Base-by-base conservation (phyloP, 116 monocot species). In the Phalaenopsis hybrid region DNA sequence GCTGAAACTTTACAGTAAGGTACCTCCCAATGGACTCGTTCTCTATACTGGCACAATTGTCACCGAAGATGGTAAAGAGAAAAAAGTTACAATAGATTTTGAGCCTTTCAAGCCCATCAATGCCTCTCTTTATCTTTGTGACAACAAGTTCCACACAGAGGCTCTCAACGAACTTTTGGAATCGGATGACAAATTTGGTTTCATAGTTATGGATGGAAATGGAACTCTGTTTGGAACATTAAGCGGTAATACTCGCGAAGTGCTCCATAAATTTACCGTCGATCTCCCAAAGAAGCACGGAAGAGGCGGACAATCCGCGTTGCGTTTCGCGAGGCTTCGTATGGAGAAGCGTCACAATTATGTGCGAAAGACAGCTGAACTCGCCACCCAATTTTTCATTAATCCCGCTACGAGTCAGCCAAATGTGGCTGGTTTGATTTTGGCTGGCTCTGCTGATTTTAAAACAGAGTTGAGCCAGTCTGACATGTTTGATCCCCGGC, bases 311-410 rank as follows among this genome's bases (percentile, higher is more conserved):
- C 84, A 84, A 37, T 84, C 84, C 1, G 84, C 84, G 6, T 74
- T 84, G 25, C 79, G 84, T 18, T 84, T 84, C 75, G 84, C 84
- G 0, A 55, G 84, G 17, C 84, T 84, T 74, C 79, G 84, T 3
- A 84, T 84, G 84, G 84, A 84, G 45, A 84, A 84, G 34, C 84
- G 84, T 11, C 84, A 84, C 74, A 84, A 84, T 57, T 84, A 84
- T 48, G 84, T 84, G 0, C 41, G 84, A 9, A 84, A 84, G 43
- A 79, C 84, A 17, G 84, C 84, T 48, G 84, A 84, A 41, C 79
- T 84, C 21, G 84, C 84, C 11, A 84, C 84, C 16, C 84, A 79
- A 44, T 79, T 79, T 45, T 84, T 25, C 61, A 84, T 84, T n/a
- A 84, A 84, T 31, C 79, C 79, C 75, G 79, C 84, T 18, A 84